A percentile compares a stretch with the other conserved stretches of the same genome.
Evolutionary conservation across 345 rosid species (phyloP).

Genomic region (Sonneratia alba): DNA sequence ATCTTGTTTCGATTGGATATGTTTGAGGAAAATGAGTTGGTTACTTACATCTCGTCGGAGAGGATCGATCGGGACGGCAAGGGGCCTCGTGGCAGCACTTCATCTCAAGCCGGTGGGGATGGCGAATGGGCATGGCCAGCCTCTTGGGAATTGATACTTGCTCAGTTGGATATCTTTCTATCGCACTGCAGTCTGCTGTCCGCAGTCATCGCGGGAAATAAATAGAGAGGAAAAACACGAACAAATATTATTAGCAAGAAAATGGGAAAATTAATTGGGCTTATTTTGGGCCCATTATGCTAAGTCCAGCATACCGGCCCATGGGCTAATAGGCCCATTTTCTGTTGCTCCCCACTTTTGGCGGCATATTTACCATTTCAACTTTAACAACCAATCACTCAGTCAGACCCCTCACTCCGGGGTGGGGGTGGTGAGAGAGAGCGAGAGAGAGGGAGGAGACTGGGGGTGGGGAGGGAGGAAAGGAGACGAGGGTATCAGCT

Average conservation of each 20-base stretch:
- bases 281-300: not conserved
- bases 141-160: not conserved
- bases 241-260: no score
- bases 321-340: not conserved
- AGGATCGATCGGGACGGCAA: not conserved
- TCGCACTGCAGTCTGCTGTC: no score
- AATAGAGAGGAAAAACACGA: no score
- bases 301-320: not conserved
- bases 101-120: not conserved
- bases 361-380: not conserved
- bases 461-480: no score
- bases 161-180: no score
- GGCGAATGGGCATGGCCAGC: not conserved
- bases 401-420: no score
- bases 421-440: no score
- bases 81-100: not conserved
- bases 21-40: not conserved
- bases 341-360: not conserved
- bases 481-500: no score
- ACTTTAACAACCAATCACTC: no score
- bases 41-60: not conserved
- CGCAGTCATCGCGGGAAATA: no score
- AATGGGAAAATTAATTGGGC: not conserved
- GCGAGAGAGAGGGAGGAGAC: not conserved
- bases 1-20: not conserved